Percentiles rank a stretch among this genome's conserved stretches.
Conservation (phyloP, 129 eudicot species). For the Helichrysum umbraculigerum region DNA sequence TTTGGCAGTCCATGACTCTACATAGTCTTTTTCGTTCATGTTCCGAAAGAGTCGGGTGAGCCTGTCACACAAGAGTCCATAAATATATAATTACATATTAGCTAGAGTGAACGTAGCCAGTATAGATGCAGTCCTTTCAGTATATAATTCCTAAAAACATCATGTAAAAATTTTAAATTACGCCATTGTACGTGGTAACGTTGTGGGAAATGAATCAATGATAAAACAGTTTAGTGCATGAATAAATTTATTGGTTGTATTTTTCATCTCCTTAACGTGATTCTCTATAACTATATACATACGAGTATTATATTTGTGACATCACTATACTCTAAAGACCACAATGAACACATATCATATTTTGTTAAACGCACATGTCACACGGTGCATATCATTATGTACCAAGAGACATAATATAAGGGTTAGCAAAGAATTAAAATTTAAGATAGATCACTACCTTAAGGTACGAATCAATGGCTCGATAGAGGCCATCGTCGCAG, state of each 20-base stretch:
- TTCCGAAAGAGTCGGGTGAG: slow-evolving; percentile 93
- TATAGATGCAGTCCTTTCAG: neutral
- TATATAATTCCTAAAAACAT: neutral
- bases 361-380: too few relatives aligned
- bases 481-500: slow-evolving; percentile 91
- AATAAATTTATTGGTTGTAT: too few relatives aligned
- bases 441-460: slow-evolving; percentile 46
- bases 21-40: slow-evolving; percentile 91
- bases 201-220: neutral
- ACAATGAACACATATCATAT: too few relatives aligned
- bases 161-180: neutral
- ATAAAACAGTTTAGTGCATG: too few relatives aligned
- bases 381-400: too few relatives aligned
- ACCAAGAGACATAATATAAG: too few relatives aligned
- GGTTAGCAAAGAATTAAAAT: neutral
- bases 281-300: too few relatives aligned
- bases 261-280: too few relatives aligned
- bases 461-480: slow-evolving; percentile 94
- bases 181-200: neutral
- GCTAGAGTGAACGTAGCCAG: neutral
- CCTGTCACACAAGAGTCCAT: slow-evolving; percentile 42
- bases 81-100: neutral
- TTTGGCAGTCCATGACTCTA: slow-evolving; percentile 95
- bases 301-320: too few relatives aligned
- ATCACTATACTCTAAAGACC: too few relatives aligned